Base-by-base conservation (phyloP, 176 grass and related monocot genomes). In the Puya raimondii region DNA sequence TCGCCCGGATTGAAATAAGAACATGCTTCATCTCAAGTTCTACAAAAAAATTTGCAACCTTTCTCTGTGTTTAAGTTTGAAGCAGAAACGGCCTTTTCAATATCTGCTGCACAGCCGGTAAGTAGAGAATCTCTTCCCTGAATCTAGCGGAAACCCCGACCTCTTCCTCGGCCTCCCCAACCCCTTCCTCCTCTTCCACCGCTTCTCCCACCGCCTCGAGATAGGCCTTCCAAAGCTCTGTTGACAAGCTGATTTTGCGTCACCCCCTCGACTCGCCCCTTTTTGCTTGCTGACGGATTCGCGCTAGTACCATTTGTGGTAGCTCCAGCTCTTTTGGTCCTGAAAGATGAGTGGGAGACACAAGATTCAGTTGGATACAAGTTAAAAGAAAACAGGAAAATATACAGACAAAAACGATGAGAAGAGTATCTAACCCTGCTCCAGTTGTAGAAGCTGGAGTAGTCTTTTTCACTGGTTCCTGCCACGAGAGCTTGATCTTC, bases 201-300 rank as follows among this genome's bases (percentile, higher is more conserved):
- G 17, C 52, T 83, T 73, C 79, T 70, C 81, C 89, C 80, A 72
- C 89, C 89, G 67, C 84, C 86, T 77, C 72, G 78, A 25, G 87
- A 80, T 18, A 99, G 79, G 70, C 85, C 90, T 84, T 94, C 89
- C 77, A 99, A 91, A 75, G 95, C 95, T 84, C 85, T 90, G 75
- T 88, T 91, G 67, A 94, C 83, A 47, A 94, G 89, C 58, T 99
- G 82, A 74, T 76, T 94, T 54, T 88, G 82, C 54, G 68, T 42
- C 72, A 73, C 87, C 67, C 76, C 77, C 51, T 76, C 70, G 64
- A 80, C 85, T 78, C 95, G 81, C 12, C 77, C 85, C 82, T 84
- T 99, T 75, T 94, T 96, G 70, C 12, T 85, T 64, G 76, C 70
- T 75, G 82, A 53, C 15, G n/a, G 79, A 63, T 51, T 94, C 10